Evolutionary conservation across 495 filamentous ascomycete species (phyloP).

Genomic region (Neurospora sp.): DNA sequence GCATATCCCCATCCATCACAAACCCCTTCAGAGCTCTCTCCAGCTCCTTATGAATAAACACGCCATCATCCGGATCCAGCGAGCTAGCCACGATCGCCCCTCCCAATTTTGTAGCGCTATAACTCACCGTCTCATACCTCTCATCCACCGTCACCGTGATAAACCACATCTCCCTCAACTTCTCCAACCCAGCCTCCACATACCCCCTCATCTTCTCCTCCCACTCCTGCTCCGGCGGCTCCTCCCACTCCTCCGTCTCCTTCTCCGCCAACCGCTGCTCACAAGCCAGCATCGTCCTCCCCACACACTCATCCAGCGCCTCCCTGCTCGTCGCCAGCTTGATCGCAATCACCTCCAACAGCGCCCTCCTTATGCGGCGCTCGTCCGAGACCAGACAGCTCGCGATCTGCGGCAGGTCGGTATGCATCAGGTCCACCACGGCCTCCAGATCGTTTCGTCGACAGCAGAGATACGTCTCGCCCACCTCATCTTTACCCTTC

Average conservation of each 20-base stretch:
- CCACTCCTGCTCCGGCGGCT: conserved; percentile 36
- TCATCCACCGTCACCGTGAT: conserved; percentile 35
- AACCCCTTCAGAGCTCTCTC: conserved; percentile 59
- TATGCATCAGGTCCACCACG: conserved; percentile 59
- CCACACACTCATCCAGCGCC: conserved; percentile 62
- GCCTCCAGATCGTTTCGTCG: conserved; percentile 57
- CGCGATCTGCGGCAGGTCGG: conserved; percentile 60
- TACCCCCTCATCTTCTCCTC: conserved; percentile 19
- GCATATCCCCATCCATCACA: conserved; percentile 79
- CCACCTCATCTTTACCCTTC: conserved; percentile 72
- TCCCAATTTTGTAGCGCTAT: conserved; percentile 55
- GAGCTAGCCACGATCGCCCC: conserved; percentile 65
- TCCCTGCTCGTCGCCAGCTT: conserved; percentile 58
- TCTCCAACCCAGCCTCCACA: conserved; percentile 44
- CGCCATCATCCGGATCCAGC: conserved; percentile 65
- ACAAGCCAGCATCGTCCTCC: conserved; percentile 56
- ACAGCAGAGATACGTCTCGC: conserved; percentile 75
- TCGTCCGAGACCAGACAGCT: conserved; percentile 64
- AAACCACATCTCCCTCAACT: conserved; percentile 45
- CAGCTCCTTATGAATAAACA: conserved; percentile 65
- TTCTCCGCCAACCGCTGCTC: conserved; percentile 34
- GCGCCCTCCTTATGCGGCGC: conserved; percentile 50
- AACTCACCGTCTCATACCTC: conserved; percentile 30
- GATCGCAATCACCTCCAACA: conserved; percentile 67
- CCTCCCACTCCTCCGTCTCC: conserved; percentile 35